Evolutionary conservation across 768 basidiomycete genomes (phyloP), one percentile per base, ranked within the genome.

Genomic region (Cantharellus cinnabarinus): DNA sequence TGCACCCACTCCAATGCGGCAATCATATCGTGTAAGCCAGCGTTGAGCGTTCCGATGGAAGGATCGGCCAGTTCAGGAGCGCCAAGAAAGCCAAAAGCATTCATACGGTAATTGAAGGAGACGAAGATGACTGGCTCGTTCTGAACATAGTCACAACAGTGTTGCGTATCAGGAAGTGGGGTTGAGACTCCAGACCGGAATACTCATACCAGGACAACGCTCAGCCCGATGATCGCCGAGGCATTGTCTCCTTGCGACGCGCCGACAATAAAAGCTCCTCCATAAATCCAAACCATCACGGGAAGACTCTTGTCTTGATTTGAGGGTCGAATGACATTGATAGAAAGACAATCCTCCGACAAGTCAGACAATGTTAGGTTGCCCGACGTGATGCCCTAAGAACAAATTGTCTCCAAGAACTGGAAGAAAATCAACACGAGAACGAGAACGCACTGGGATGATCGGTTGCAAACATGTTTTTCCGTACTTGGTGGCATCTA

Each of bases 1-100:
- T 60, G 59, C 4, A 60, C 59, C 59, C 59, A 60, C 42, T 60
- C 4, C 7, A 60, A 41, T 4, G 58, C 59, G n/a, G 20, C 14
- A 7, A 10, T 54, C 52, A 54, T 59, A 60, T 60, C 59, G 42
- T 41, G 58, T 14, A 60, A 53, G 5, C 59, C 59, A 10, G 53
- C 29, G 50, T 60, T 60, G 3, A 40, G 20, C 40, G 14, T 44
- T 20, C n/a, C 10, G 14, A 5, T 10, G 4, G 57, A 4, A 20
- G 41, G 5, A 4, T 51, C 20, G 15, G 1, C 40, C n/a, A 20
- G 5, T 51, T 60, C 59, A 15, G 35, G n/a, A 5, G 52, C n/a
- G 2, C 38, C 59, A 5, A 60, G 59, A 40, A 60, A 60, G 3
- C 59, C 59, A 35, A 40, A 60, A n/a, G 59, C 59, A 14, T 35